Percentiles rank a stretch among this genome's conserved stretches.
These are phyloP conservation scores for Myxozyma neglecta DNA, from an alignment of 805 yeast genomes.

Conservation along the genomic window DNA sequence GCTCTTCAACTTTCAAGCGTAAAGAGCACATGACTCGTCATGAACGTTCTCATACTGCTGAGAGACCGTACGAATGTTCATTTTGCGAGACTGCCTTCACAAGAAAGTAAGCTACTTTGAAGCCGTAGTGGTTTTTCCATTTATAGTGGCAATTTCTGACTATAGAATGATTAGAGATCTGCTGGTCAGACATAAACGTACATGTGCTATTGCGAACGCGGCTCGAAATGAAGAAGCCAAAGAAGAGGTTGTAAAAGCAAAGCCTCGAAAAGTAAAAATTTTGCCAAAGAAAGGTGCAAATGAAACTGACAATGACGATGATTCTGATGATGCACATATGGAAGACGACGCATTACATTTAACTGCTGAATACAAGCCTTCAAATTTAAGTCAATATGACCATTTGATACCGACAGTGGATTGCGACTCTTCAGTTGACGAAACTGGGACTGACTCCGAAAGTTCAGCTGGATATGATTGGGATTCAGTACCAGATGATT, in stretches of 20 bases:
- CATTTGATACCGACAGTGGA: slow-evolving; percentile 7
- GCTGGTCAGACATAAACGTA: slow-evolving; percentile 17
- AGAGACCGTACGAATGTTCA: slow-evolving; percentile 70
- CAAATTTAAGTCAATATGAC: slow-evolving; percentile 14
- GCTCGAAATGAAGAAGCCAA: not conserved
- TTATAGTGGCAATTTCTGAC: not conserved
- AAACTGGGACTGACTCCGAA: slow-evolving; percentile 10
- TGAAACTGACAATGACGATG: not conserved
- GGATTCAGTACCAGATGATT: slow-evolving; percentile 12
- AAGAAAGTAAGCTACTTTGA: slow-evolving; percentile 7
- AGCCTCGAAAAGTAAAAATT: not conserved
- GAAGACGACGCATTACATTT: slow-evolving; percentile 8
- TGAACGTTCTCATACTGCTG: slow-evolving; percentile 77
- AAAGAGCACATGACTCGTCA: slow-evolving; percentile 43
- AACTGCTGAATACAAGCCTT: slow-evolving; percentile 7
- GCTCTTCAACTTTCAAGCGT: slow-evolving; percentile 24
- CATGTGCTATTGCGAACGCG: slow-evolving; percentile 17
- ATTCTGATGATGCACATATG: not conserved
- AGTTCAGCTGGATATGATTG: slow-evolving; percentile 8
- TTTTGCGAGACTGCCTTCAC: slow-evolving; percentile 73
- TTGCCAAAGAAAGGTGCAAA: not conserved
- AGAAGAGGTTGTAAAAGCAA: not conserved
- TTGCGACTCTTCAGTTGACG: slow-evolving; percentile 3
- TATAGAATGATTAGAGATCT: slow-evolving; percentile 10
- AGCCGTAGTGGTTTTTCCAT: not conserved